These are phyloP conservation scores for Lactarius quietus DNA, from an alignment of 768 basidiomycete species.

Conservation along the genomic window DNA sequence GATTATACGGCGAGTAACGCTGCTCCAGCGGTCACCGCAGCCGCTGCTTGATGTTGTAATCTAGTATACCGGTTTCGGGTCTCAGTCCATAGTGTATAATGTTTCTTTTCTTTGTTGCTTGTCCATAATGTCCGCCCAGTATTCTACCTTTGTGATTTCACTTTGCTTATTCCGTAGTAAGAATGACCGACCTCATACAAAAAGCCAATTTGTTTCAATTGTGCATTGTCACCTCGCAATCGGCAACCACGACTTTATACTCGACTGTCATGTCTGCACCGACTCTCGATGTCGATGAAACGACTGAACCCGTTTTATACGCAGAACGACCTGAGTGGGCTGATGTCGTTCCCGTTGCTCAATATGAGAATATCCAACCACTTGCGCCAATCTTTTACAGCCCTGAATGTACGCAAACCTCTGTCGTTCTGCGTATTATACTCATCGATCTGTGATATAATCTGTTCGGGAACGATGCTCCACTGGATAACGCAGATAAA, in stretches of 20 bases:
- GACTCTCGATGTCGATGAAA: background rate
- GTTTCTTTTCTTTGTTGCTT: constrained; percentile 20
- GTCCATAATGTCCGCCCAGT: constrained; percentile 9
- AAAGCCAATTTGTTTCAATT: constrained; percentile 4
- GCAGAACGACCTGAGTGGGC: constrained; percentile 69
- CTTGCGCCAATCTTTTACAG: constrained; percentile 93
- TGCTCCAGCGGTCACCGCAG: constrained; percentile 39
- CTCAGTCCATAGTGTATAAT: constrained; percentile 21
- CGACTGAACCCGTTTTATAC: constrained; percentile 39
- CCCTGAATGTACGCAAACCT: constrained; percentile 64
- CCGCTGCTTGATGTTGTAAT: constrained; percentile 26
- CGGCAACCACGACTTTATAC: background rate
- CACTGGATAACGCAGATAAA: constrained; percentile 54
- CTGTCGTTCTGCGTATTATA: constrained; percentile 14
- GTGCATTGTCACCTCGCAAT: background rate
- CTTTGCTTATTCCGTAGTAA: background rate
- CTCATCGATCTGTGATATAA: constrained; percentile 24
- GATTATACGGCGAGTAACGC: constrained; percentile 63
- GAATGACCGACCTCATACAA: background rate
- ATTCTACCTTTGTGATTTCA: background rate
- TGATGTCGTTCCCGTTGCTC: constrained; percentile 74
- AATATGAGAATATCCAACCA: constrained; percentile 74
- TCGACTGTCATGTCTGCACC: constrained; percentile 11
- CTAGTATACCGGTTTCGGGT: constrained; percentile 5
- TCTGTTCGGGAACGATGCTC: constrained; percentile 9